Conservation (phyloP, 345 rosid genomes). For the Melaleuca quinquenervia region DNA sequence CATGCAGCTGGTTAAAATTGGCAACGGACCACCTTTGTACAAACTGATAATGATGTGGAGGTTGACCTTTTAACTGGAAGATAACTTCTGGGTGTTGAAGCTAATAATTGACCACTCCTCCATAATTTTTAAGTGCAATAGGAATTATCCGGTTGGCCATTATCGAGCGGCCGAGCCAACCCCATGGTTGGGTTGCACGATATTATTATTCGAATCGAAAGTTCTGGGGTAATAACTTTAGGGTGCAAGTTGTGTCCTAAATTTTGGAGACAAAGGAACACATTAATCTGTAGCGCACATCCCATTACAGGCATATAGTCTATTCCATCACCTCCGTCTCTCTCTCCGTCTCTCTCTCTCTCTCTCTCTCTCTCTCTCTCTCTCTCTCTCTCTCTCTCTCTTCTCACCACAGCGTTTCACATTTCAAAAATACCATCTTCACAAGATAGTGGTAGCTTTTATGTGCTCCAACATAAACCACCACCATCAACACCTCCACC, state of each 20-base stretch:
- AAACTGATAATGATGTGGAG: neutral
- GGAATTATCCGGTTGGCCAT: neutral
- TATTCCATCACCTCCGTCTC: neutral
- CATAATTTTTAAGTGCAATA: neutral
- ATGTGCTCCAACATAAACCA: neutral
- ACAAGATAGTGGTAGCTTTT: neutral
- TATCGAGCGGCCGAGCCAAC: neutral
- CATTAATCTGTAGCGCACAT: neutral
- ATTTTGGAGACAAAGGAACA: conserved; percentile 19
- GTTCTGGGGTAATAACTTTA: conserved; percentile 15
- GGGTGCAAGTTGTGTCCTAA: conserved; percentile 16
- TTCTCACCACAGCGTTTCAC: neutral
- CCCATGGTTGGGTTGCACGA: neutral
- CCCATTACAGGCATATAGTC: neutral
- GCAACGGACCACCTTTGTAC: neutral
- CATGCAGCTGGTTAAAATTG: neutral
- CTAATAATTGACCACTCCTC: neutral
- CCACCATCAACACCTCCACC: neutral
- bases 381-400: too few relatives aligned
- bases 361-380: neutral
- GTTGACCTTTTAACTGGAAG: neutral
- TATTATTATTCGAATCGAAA: neutral
- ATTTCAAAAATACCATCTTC: neutral
- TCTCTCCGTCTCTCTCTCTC: too few relatives aligned
- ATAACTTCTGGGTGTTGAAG: neutral